A percentile compares a stretch with the other conserved stretches of the same genome.
These are phyloP conservation scores for Sphagnum fallax DNA, from an alignment of 228 moss, liverwort and hornwort genomes.

Conservation along the genomic window DNA sequence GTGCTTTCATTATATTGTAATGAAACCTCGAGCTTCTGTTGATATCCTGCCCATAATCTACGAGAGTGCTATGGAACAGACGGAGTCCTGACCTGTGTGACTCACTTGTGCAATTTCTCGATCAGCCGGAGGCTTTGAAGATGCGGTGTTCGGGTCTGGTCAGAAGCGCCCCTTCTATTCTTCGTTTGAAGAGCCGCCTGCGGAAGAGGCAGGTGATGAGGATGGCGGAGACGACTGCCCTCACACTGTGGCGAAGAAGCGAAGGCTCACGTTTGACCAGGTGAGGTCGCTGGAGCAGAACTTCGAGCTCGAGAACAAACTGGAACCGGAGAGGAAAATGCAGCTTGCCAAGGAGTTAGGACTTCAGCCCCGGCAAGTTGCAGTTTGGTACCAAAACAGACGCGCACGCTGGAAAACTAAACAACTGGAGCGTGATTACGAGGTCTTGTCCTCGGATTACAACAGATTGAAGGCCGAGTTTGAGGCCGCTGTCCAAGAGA, in stretches of 20 bases:
- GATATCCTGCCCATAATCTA: no score
- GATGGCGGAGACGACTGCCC: slow-evolving; percentile 25
- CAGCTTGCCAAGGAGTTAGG: slow-evolving; percentile 55
- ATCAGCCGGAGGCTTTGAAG: slow-evolving; percentile 43
- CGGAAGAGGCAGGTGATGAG: slow-evolving; percentile 1
- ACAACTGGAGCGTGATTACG: slow-evolving; percentile 14
- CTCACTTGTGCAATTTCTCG: no score
- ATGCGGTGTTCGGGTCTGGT: slow-evolving; percentile 26
- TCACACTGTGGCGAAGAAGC: slow-evolving; percentile 39
- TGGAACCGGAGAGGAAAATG: slow-evolving; percentile 67
- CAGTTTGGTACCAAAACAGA: slow-evolving; percentile 37
- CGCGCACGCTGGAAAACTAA: slow-evolving; percentile 13
- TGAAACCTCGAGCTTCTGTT: no score
- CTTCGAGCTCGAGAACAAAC: slow-evolving; percentile 62
- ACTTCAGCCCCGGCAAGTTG: slow-evolving; percentile 60
- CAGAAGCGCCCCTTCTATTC: slow-evolving; percentile 33
- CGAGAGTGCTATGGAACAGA: no score
- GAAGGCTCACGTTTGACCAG: slow-evolving; percentile 51
- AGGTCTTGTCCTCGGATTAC: slow-evolving; percentile 6
- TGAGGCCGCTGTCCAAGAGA: slow-evolving; percentile 1
- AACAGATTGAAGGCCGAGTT: slow-evolving; percentile 7
- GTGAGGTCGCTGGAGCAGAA: slow-evolving; percentile 61
- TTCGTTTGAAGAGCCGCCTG: no score
- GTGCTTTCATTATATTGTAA: no score
- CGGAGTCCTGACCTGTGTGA: no score